Conservation (phyloP, 1,284 basidiomycete genomes). For the Tylopilus sp. region DNA sequence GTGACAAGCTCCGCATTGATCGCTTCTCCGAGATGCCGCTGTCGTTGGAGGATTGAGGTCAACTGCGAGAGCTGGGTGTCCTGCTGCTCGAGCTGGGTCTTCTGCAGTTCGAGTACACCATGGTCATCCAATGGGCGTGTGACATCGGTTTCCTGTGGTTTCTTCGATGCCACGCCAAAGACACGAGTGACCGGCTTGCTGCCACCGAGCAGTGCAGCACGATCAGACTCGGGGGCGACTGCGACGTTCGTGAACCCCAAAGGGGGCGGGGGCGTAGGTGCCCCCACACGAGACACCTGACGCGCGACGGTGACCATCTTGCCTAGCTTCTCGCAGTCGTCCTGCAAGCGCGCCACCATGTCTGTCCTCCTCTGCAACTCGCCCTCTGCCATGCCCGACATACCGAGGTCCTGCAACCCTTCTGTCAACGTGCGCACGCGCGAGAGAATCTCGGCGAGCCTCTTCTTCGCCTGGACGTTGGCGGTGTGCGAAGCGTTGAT, state of each 20-base stretch:
- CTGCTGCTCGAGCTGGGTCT: constrained; percentile 77
- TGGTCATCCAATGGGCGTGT: constrained; percentile 86
- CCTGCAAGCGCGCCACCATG: constrained; percentile 77
- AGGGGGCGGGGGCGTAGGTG: constrained; percentile 17
- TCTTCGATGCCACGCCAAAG: constrained; percentile 60
- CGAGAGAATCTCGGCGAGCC: constrained; percentile 70
- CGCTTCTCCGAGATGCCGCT: constrained; percentile 83
- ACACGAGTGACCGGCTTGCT: constrained; percentile 63
- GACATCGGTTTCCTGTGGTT: constrained; percentile 76
- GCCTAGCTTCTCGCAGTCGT: constrained; percentile 80
- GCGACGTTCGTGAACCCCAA: constrained; percentile 33
- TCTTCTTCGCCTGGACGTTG: constrained; percentile 81
- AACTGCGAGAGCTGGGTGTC: constrained; percentile 79
- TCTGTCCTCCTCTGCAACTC: constrained; percentile 81
- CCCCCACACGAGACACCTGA: constrained; percentile 43
- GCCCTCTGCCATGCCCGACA: constrained; percentile 74
- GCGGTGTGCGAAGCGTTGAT: constrained; percentile 70
- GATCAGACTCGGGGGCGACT: constrained; percentile 54
- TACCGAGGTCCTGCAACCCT: constrained; percentile 62
- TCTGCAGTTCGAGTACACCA: constrained; percentile 78
- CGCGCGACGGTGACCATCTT: constrained; percentile 74
- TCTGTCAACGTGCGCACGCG: constrained; percentile 69
- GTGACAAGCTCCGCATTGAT: constrained; percentile 80
- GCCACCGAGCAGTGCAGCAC: constrained; percentile 54
- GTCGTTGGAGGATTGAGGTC: constrained; percentile 79